phyloP scores from a whole-genome alignment of 495 filamentous ascomycete species.

The Friedmanniomyces simplex region DNA sequence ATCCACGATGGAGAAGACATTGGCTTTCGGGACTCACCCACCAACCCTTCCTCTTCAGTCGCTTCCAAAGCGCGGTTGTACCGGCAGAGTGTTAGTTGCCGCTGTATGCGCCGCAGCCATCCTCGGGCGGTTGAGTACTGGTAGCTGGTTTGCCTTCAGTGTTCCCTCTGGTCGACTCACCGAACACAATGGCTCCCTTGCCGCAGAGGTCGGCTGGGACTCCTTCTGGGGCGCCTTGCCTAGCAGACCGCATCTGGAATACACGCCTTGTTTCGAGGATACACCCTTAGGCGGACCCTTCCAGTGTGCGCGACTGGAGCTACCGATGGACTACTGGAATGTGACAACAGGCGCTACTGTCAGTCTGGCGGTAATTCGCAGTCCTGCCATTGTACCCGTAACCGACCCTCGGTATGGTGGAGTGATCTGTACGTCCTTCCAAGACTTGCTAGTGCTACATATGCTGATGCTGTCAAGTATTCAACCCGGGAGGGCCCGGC shows the following conservation, averaged over 20 bases:
- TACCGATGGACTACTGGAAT: conserved; percentile 37
- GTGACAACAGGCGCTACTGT: conserved; percentile 26
- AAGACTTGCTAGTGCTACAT: neutral
- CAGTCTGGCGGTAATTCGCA: conserved; percentile 30
- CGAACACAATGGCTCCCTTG: neutral
- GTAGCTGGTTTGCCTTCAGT: neutral
- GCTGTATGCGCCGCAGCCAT: neutral
- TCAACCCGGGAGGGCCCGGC: conserved; percentile 39
- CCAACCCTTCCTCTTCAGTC: neutral
- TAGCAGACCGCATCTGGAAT: conserved; percentile 12
- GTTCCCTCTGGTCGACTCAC: neutral
- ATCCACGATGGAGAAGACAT: neutral
- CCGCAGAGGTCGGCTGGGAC: neutral
- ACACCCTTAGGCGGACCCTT: conserved; percentile 4
- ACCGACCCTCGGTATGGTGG: conserved; percentile 35
- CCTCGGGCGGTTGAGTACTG: neutral
- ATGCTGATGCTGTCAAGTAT: conserved; percentile 33
- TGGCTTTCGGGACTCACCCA: neutral
- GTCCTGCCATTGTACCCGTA: conserved; percentile 33
- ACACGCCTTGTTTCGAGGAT: conserved; percentile 1
- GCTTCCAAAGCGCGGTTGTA: neutral
- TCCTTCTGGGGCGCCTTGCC: conserved; percentile 3
- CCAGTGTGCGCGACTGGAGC: conserved; percentile 33
- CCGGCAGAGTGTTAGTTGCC: neutral
- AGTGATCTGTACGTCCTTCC: conserved; percentile 16